These are phyloP conservation scores for Lodderomyces orthopsilosis DNA, from an alignment of 1,139 yeast genomes.

Conservation along the genomic window DNA sequence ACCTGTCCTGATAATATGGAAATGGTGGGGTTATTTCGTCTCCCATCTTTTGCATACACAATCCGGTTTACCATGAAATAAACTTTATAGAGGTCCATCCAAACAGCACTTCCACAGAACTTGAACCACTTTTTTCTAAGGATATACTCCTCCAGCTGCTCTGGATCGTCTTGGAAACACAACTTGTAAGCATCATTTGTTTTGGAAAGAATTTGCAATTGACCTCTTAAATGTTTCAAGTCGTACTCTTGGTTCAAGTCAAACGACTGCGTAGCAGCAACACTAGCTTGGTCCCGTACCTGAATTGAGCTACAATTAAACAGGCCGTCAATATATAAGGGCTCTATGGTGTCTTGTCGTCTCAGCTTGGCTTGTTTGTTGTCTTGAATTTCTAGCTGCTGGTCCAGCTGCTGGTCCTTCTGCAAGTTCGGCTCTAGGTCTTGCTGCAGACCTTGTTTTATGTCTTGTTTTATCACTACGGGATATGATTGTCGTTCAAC, in stretches of 20 bases:
- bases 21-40: constrained; percentile 22
- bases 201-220: constrained; percentile 7
- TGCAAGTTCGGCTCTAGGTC: background rate
- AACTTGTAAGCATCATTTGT: constrained; percentile 6
- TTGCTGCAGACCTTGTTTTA: background rate
- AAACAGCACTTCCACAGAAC: constrained; percentile 33
- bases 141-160: constrained; percentile 14
- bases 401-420: background rate
- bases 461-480: too few species aligned
- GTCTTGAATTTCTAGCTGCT: background rate
- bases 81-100: constrained; percentile 32
- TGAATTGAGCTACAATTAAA: background rate
- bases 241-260: constrained; percentile 12
- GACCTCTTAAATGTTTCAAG: constrained; percentile 10
- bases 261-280: constrained; percentile 7
- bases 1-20: constrained; percentile 27
- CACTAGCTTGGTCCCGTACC: background rate
- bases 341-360: background rate
- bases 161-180: constrained; percentile 13
- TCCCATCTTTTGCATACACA: constrained; percentile 22
- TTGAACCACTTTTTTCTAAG: constrained; percentile 27
- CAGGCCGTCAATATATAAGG: background rate
- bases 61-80: constrained; percentile 32
- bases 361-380: background rate
- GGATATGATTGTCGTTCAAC: background rate